Percentiles rank a stretch among this genome's conserved stretches.
Evolutionary conservation across 306 rosid genomes (phyloP).

Genomic region (Cucumis melo): DNA sequence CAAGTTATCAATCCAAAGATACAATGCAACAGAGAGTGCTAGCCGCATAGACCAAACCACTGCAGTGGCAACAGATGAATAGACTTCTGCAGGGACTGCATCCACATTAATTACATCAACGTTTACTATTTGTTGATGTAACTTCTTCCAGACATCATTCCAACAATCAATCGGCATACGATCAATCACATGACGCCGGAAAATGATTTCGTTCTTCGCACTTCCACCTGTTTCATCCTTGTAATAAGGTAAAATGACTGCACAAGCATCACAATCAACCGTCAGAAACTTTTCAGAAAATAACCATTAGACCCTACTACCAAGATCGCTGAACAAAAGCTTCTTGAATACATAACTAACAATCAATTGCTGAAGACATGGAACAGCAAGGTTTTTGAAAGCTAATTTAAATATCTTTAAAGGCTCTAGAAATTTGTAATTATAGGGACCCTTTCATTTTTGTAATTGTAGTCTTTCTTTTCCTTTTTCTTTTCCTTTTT

Average conservation of each 20-base stretch:
- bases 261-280: slow-evolving; percentile 11
- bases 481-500: neutral
- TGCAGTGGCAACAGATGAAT: slow-evolving; percentile 76
- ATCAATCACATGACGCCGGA: slow-evolving; percentile 73
- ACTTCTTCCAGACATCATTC: slow-evolving; percentile 93
- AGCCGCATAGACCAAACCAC: slow-evolving; percentile 93
- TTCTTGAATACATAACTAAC: neutral
- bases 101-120: slow-evolving; percentile 78
- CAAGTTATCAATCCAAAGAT: slow-evolving; percentile 76
- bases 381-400: neutral
- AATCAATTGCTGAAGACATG: neutral
- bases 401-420: neutral
- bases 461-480: neutral
- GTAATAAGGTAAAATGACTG: slow-evolving; percentile 88
- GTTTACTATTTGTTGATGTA: slow-evolving; percentile 85
- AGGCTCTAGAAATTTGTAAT: neutral
- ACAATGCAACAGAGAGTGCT: slow-evolving; percentile 60
- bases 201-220: slow-evolving; percentile 49
- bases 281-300: neutral
- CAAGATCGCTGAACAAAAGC: neutral
- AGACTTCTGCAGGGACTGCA: slow-evolving; percentile 69
- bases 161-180: slow-evolving; percentile 91
- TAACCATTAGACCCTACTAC: neutral
- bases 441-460: no score
- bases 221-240: slow-evolving; percentile 42